Base-by-base conservation (phyloP, 2,329 filamentous ascomycete genomes). In the Trichothecium roseum region DNA sequence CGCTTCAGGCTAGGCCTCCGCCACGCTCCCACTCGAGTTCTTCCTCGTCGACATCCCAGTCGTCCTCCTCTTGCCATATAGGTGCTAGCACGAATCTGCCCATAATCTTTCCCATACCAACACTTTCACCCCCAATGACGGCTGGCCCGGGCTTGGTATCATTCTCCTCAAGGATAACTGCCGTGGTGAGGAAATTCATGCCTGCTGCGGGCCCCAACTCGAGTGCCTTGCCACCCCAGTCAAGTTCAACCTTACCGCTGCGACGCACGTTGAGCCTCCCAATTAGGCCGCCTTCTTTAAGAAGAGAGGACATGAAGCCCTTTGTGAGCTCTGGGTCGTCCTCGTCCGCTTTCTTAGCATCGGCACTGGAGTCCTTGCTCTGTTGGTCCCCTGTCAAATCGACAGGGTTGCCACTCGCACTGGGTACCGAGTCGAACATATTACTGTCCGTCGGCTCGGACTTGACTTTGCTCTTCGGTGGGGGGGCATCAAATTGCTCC, bases 101-200 rank as follows among this genome's bases (percentile, higher is more conserved):
- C 62, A 73, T 69, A 39, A 81, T 67, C 47, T 71, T 68, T 33
- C 76, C 76, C 72, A 81, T 77, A 32, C 72, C 72, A 38, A 71
- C 68, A 20, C 71, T 70, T 32, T 63, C 62, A 14, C 73, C 74
- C 15, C 63, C 55, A 18, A 59, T 36, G n/a, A 57, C 54, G 6
- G 54, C 60, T 8, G 54, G 42, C 34, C 57, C 57, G 4, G 64
- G 54, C 50, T 72, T 72, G 48, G 68, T 63, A 37, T 75, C 70
- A 28, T 64, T 64, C 45, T 74, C 64, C 48, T 78, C 74, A 7
- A 78, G 60, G 36, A 81, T 64, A 34, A 77, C 68, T 3, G 72
- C 72, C 28, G 69, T 72, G 9, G 69, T 75, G 40, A 76, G 45
- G 47, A 78, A 79, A 43, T 66, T 65, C 18, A 68, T 65, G 35